These are phyloP conservation scores for Monotropa hypopitys DNA, from an alignment of 179 eudicot species.

Conservation along the genomic window DNA sequence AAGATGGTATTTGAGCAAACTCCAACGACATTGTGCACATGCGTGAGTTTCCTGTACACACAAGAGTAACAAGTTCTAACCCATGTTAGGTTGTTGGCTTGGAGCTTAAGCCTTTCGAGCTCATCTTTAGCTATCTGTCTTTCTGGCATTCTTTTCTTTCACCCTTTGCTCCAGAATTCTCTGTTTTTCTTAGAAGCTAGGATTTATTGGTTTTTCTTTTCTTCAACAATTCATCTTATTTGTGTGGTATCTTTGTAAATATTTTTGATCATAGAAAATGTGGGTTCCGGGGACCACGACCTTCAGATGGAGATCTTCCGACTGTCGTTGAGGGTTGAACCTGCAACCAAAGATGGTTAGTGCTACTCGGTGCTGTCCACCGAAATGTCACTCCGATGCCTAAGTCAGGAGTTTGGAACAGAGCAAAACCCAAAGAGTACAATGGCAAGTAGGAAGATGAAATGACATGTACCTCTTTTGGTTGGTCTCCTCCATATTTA, in stretches of 20 bases:
- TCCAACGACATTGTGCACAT: background rate
- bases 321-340: too few species aligned
- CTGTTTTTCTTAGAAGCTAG: background rate
- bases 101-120: background rate
- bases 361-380: too few species aligned
- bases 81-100: background rate
- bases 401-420: too few species aligned
- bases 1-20: too few species aligned
- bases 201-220: background rate
- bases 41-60: background rate
- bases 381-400: too few species aligned
- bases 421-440: too few species aligned
- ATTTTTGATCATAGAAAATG: background rate
- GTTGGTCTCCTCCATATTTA: too few species aligned
- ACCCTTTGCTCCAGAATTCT: background rate
- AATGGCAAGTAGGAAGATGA: too few species aligned
- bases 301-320: too few species aligned
- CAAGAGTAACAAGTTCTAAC: background rate
- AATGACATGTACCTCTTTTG: too few species aligned
- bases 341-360: too few species aligned
- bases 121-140: background rate
- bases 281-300: too few species aligned
- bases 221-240: background rate
- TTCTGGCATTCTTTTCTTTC: background rate
- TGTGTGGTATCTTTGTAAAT: slow-evolving; percentile 4